Conservation (phyloP, 768 basidiomycete species). For the Kwoniella pini region DNA sequence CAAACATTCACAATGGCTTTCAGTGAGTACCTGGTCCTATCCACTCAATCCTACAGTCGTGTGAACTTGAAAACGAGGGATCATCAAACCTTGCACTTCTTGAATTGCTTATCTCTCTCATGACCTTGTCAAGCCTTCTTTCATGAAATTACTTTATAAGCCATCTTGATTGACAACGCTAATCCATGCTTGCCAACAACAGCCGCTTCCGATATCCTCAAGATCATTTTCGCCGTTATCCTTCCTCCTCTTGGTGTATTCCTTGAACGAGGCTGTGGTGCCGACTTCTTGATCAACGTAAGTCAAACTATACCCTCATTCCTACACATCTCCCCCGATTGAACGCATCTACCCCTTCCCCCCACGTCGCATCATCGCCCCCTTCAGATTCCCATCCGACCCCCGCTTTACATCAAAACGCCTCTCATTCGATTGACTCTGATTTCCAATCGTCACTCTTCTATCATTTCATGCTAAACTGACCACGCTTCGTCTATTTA, state of each 20-base stretch:
- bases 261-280: conserved; percentile 78
- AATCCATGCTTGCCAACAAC: neutral
- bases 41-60: neutral
- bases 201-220: conserved; percentile 47
- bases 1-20: conserved; percentile 36
- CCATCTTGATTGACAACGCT: too few relatives aligned
- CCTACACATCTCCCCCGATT: too few relatives aligned
- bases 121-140: neutral
- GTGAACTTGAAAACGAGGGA: too few relatives aligned
- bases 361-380: too few relatives aligned
- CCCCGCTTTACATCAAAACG: too few relatives aligned
- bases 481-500: neutral
- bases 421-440: too few relatives aligned
- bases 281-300: conserved; percentile 65
- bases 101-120: too few relatives aligned
- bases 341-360: too few relatives aligned
- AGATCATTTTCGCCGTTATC: conserved; percentile 48
- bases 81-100: too few relatives aligned
- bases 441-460: too few relatives aligned
- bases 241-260: conserved; percentile 75
- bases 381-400: too few relatives aligned
- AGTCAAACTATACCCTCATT: conserved; percentile 9
- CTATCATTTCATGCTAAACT: too few relatives aligned
- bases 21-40: conserved; percentile 31
- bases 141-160: neutral